Conservation (phyloP, 768 basidiomycete genomes). For the Boletus patriciae region DNA sequence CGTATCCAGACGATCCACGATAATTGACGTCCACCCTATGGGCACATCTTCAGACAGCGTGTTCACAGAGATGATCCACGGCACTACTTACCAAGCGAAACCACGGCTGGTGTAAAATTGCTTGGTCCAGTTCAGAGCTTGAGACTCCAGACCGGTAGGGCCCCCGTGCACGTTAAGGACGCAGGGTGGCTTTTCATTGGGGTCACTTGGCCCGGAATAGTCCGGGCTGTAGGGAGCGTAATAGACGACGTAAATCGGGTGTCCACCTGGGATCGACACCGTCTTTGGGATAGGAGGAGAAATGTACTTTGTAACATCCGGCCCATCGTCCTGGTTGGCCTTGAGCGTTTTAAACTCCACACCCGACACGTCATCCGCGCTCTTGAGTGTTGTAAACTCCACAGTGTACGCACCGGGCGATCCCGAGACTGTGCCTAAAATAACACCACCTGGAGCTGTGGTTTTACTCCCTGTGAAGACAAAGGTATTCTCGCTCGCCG, state of each 20-base stretch:
- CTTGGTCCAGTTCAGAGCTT: slow-evolving; percentile 50
- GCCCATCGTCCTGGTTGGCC: slow-evolving; percentile 11
- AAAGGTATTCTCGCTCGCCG: too few relatives aligned
- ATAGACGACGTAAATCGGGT: slow-evolving; percentile 52
- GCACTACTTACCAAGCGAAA: slow-evolving; percentile 55
- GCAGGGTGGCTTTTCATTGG: slow-evolving; percentile 62
- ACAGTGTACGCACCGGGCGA: slow-evolving; percentile 11
- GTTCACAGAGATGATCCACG: background rate
- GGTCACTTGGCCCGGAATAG: slow-evolving; percentile 42
- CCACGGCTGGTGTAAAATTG: slow-evolving; percentile 70
- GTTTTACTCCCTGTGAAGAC: too few relatives aligned
- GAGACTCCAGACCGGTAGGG: slow-evolving; percentile 50
- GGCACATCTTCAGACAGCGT: slow-evolving; percentile 4
- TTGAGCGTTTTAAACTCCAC: slow-evolving; percentile 4
- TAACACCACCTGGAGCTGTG: too few relatives aligned
- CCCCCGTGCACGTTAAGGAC: slow-evolving; percentile 69
- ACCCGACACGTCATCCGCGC: slow-evolving; percentile 9
- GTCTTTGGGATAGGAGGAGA: slow-evolving; percentile 10
- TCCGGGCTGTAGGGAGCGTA: slow-evolving; percentile 62
- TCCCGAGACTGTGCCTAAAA: slow-evolving; percentile 4
- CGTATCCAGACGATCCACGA: slow-evolving; percentile 71
- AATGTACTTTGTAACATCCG: background rate
- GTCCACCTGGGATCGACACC: slow-evolving; percentile 5
- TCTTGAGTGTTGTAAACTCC: slow-evolving; percentile 6
- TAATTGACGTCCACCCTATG: slow-evolving; percentile 72